These are phyloP conservation scores for Trichoderma simmonsii DNA, from an alignment of 2,329 filamentous ascomycete genomes.

Conservation along the genomic window DNA sequence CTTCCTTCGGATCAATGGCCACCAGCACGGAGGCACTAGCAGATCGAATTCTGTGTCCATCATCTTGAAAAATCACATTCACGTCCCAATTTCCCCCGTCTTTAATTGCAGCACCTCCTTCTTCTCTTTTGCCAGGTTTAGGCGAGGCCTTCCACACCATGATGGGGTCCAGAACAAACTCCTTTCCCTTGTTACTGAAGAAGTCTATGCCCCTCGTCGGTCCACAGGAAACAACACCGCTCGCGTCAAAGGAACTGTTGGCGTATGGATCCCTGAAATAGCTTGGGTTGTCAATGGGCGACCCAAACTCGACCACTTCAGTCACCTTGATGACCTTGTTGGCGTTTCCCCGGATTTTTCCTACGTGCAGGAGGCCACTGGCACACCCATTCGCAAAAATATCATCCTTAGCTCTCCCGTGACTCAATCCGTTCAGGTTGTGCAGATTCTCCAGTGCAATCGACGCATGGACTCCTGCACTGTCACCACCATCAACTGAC, in stretches of 20 bases:
- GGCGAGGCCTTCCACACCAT: slow-evolving; percentile 44
- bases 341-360: slow-evolving; percentile 24
- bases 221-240: slow-evolving; percentile 52
- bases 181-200: slow-evolving; percentile 28
- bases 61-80: slow-evolving; percentile 55
- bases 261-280: slow-evolving; percentile 56
- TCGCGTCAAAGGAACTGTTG: slow-evolving; percentile 42
- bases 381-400: slow-evolving; percentile 42
- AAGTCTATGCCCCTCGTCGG: slow-evolving; percentile 42
- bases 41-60: slow-evolving; percentile 48
- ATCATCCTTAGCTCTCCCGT: slow-evolving; percentile 41
- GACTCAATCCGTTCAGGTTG: slow-evolving; percentile 57
- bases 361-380: slow-evolving; percentile 48
- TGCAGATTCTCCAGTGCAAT: slow-evolving; percentile 45
- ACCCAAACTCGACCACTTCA: slow-evolving; percentile 43
- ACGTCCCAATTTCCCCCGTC: slow-evolving; percentile 37
- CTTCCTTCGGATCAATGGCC: slow-evolving; percentile 45
- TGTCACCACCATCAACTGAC: slow-evolving; percentile 24
- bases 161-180: slow-evolving; percentile 38
- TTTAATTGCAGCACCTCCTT: neutral
- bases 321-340: slow-evolving; percentile 30
- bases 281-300: slow-evolving; percentile 54
- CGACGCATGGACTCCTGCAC: slow-evolving; percentile 38
- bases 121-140: slow-evolving; percentile 18
- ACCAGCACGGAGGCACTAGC: slow-evolving; percentile 53